These are phyloP conservation scores for Murraya paniculata DNA, from an alignment of 345 rosid genomes.

Conservation along the genomic window DNA sequence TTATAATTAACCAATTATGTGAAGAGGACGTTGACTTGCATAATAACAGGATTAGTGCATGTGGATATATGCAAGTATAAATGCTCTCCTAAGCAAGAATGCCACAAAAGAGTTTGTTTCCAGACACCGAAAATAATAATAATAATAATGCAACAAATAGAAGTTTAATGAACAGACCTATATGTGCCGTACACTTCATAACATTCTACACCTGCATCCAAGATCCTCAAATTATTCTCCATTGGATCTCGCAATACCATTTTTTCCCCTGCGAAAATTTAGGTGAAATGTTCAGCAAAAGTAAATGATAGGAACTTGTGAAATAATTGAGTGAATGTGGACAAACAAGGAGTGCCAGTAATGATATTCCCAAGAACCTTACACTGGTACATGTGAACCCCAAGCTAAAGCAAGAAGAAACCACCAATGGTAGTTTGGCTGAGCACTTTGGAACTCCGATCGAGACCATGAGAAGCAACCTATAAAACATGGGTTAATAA, in stretches of 20 bases:
- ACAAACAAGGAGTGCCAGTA: not conserved
- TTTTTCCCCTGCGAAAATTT: conserved; percentile 7
- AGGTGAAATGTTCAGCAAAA: not conserved
- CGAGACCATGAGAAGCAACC: conserved; percentile 98
- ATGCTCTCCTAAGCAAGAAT: not conserved
- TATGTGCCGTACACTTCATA: conserved; percentile 9
- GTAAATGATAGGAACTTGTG: not conserved
- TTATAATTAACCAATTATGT: not conserved
- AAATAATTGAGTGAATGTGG: not conserved
- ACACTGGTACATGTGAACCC: conserved; percentile 22
- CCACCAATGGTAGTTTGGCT: conserved; percentile 68
- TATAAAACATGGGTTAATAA: conserved; percentile 12
- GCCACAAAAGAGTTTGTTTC: not conserved
- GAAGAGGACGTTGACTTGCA: not conserved
- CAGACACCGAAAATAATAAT: not conserved
- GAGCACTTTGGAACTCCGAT: conserved; percentile 72
- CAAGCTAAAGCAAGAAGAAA: conserved; percentile 40
- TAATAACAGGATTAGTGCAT: not conserved
- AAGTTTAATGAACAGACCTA: conserved; percentile 18
- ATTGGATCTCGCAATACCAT: conserved; percentile 9
- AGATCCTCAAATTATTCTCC: conserved; percentile 13
- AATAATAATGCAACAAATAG: not conserved
- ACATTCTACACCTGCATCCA: conserved; percentile 2
- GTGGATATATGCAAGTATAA: not conserved
- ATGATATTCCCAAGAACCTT: conserved; percentile 19